Evolutionary conservation across 2,329 filamentous ascomycete genomes (phyloP).

Genomic region (Trichoderma aggressivum): DNA sequence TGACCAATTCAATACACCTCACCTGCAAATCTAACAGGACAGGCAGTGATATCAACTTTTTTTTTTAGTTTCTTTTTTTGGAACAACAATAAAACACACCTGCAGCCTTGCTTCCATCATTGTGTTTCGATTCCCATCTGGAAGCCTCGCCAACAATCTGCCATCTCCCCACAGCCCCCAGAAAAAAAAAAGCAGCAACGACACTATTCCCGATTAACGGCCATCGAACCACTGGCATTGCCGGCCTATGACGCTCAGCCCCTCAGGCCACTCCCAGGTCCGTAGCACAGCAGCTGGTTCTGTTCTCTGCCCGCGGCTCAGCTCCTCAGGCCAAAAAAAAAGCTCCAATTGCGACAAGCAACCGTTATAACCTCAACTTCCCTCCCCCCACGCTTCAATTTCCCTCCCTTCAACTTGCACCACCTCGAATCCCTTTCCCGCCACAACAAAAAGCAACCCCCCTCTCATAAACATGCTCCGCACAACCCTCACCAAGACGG

Average conservation of each 20-base stretch:
- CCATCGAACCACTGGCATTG: constrained; percentile 5
- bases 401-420: constrained; percentile 11
- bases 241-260: neutral
- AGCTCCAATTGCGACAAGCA: constrained; percentile 6
- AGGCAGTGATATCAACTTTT: neutral
- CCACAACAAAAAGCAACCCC: constrained; percentile 4
- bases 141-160: neutral
- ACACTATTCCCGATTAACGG: neutral
- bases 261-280: neutral
- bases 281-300: neutral
- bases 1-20: neutral
- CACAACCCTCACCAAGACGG: constrained; percentile 56
- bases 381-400: constrained; percentile 17
- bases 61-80: neutral
- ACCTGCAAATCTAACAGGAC: neutral
- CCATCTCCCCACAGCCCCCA: neutral
- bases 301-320: neutral
- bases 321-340: constrained; percentile 1
- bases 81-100: neutral
- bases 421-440: constrained; percentile 3
- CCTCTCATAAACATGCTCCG: constrained; percentile 58
- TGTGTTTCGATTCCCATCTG: neutral
- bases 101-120: neutral
- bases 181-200: neutral
- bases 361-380: neutral